Conservation (phyloP, 164 flowering plant species). For the Kalanchoe fedtschenkoi region DNA sequence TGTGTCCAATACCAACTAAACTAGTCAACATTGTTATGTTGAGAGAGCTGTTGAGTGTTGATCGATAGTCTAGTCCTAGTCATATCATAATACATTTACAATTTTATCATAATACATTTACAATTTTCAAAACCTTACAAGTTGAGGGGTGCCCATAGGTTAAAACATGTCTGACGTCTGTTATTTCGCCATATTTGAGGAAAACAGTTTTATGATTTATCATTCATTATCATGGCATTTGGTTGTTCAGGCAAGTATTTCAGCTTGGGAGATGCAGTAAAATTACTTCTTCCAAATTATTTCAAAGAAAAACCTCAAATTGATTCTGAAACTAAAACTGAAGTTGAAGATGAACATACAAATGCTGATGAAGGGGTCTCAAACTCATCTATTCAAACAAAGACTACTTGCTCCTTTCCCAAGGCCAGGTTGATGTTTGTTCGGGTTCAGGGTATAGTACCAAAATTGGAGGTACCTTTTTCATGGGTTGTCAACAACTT, state of each 20-base stretch:
- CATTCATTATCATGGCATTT: background rate
- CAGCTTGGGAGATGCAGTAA: conserved; percentile 60
- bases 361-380: background rate
- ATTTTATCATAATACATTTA: background rate
- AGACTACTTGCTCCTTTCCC: background rate
- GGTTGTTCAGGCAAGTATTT: conserved; percentile 55
- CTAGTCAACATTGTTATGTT: background rate
- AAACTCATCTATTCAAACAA: background rate
- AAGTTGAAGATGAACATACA: conserved; percentile 21
- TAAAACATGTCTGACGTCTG: background rate
- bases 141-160: too few species aligned
- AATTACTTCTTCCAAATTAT: conserved; percentile 52
- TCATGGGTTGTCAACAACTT: conserved; percentile 83
- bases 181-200: background rate
- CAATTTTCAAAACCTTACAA: background rate
- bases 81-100: background rate
- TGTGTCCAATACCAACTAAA: background rate
- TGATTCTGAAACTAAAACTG: conserved; percentile 20
- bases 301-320: conserved; percentile 22
- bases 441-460: conserved; percentile 91
- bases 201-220: background rate
- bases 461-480: conserved; percentile 74
- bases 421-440: conserved; percentile 34
- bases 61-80: background rate
- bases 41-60: background rate